Evolutionary conservation across 2,329 filamentous ascomycete species (phyloP).

Genomic region (Chaetomium strumarium): DNA sequence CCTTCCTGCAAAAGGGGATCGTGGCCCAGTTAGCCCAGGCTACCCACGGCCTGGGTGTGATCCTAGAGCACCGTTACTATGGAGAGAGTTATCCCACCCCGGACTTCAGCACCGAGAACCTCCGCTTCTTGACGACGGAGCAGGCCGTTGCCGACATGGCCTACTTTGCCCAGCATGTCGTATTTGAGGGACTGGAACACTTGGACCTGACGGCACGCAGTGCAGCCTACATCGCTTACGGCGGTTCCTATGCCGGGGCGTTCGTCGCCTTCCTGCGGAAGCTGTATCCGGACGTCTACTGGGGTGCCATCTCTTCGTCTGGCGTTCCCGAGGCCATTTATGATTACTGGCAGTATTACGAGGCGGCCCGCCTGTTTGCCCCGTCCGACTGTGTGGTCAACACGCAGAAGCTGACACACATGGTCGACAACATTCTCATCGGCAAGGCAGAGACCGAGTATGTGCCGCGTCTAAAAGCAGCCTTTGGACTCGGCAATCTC

Average conservation of each 20-base stretch:
- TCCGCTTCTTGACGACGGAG: slow-evolving; percentile 78
- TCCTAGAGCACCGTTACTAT: slow-evolving; percentile 86
- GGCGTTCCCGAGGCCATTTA: slow-evolving; percentile 72
- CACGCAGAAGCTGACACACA: slow-evolving; percentile 51
- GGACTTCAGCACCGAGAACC: slow-evolving; percentile 60
- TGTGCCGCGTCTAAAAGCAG: slow-evolving; percentile 37
- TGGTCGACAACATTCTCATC: slow-evolving; percentile 48
- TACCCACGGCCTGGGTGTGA: slow-evolving; percentile 68
- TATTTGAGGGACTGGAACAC: slow-evolving; percentile 64
- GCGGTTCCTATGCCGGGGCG: slow-evolving; percentile 76
- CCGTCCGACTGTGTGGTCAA: slow-evolving; percentile 57
- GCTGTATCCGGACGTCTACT: slow-evolving; percentile 72
- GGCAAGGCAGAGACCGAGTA: slow-evolving; percentile 33
- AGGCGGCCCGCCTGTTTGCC: slow-evolving; percentile 44
- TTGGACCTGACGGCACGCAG: slow-evolving; percentile 58
- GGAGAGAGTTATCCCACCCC: slow-evolving; percentile 65
- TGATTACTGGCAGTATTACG: slow-evolving; percentile 64
- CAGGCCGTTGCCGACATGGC: slow-evolving; percentile 76
- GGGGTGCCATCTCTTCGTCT: slow-evolving; percentile 72
- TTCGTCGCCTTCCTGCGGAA: slow-evolving; percentile 72
- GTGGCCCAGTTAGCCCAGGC: slow-evolving; percentile 63
- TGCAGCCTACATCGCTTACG: slow-evolving; percentile 72
- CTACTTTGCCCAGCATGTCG: slow-evolving; percentile 70
- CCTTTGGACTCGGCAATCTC: slow-evolving; percentile 43
- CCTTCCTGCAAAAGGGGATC: slow-evolving; percentile 73